Evolutionary conservation across 1,284 basidiomycete genomes (phyloP).

Genomic region (Cryptococcus sp.): DNA sequence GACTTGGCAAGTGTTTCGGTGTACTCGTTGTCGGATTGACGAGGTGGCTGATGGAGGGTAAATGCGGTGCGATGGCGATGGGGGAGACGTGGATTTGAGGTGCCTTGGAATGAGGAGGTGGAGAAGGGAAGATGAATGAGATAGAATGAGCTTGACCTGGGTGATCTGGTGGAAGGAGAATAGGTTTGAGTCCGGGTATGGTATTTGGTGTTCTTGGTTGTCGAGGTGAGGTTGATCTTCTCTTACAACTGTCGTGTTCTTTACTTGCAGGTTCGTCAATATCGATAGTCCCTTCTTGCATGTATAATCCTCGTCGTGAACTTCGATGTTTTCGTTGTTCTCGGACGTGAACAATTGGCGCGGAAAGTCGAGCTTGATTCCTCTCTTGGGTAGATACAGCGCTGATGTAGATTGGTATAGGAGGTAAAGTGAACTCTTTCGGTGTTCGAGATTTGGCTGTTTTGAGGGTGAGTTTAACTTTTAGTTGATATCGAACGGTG

Average conservation of each 20-base stretch:
- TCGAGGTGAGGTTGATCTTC: slow-evolving; percentile 3
- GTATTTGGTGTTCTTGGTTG: not conserved
- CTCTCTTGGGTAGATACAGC: slow-evolving; percentile 17
- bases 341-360: slow-evolving; percentile 2
- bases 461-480: slow-evolving; percentile 27
- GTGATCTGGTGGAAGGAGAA: slow-evolving; percentile 20
- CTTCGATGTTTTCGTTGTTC: slow-evolving; percentile 17
- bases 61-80: not conserved
- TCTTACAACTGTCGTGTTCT: not conserved
- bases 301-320: slow-evolving; percentile 29
- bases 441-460: slow-evolving; percentile 7
- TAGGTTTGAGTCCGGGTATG: slow-evolving; percentile 24
- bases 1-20: too few species aligned
- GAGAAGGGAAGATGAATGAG: slow-evolving; percentile 31
- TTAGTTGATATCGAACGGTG: slow-evolving; percentile 24
- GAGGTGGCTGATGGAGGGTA: not conserved
- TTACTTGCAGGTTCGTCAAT: slow-evolving; percentile 17
- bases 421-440: slow-evolving; percentile 18
- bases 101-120: slow-evolving; percentile 3
- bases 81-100: not conserved
- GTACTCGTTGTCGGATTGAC: too few species aligned
- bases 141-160: slow-evolving; percentile 21
- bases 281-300: slow-evolving; percentile 33
- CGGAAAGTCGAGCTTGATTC: slow-evolving; percentile 2
- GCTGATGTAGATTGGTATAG: slow-evolving; percentile 24